phyloP scores from a whole-genome alignment of 2,329 filamentous ascomycete genomes.

The Colletotrichum sublineola region DNA sequence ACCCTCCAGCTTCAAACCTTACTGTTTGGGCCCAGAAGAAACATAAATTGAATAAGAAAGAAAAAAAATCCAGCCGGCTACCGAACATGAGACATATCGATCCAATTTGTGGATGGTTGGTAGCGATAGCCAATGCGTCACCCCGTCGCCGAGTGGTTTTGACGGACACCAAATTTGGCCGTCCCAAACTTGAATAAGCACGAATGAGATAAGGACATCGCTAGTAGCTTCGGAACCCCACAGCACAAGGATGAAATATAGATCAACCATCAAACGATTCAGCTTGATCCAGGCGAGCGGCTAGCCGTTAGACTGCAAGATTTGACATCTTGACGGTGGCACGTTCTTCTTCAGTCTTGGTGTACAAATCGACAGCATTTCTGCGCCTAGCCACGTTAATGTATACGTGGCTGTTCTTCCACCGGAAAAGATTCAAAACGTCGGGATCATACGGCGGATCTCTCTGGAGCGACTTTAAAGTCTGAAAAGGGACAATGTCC shows the following conservation, averaged over 20 bases:
- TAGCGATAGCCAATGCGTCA: not conserved
- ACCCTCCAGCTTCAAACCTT: not conserved
- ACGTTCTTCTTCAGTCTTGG: slow-evolving; percentile 22
- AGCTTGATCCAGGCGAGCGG: not conserved
- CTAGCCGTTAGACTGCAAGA: slow-evolving; percentile 3
- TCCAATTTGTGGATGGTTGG: not conserved
- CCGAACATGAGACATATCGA: not conserved
- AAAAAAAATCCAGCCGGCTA: not conserved
- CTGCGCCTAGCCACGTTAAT: slow-evolving; percentile 43
- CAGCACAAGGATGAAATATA: not conserved
- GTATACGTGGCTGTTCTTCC: slow-evolving; percentile 42
- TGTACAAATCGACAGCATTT: slow-evolving; percentile 49
- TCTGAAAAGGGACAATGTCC: slow-evolving; percentile 24
- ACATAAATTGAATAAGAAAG: not conserved
- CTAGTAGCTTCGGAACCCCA: not conserved
- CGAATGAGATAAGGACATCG: not conserved
- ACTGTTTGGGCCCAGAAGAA: too few relatives aligned
- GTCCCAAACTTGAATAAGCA: not conserved
- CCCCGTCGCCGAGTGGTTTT: not conserved
- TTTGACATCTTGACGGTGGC: not conserved
- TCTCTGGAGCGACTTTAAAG: slow-evolving; percentile 42
- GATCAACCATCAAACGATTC: not conserved
- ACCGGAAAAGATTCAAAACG: slow-evolving; percentile 45
- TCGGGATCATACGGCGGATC: slow-evolving; percentile 40
- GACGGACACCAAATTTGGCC: not conserved